Conservation (phyloP, 495 filamentous ascomycete species). For the Durotheca rogersii region DNA sequence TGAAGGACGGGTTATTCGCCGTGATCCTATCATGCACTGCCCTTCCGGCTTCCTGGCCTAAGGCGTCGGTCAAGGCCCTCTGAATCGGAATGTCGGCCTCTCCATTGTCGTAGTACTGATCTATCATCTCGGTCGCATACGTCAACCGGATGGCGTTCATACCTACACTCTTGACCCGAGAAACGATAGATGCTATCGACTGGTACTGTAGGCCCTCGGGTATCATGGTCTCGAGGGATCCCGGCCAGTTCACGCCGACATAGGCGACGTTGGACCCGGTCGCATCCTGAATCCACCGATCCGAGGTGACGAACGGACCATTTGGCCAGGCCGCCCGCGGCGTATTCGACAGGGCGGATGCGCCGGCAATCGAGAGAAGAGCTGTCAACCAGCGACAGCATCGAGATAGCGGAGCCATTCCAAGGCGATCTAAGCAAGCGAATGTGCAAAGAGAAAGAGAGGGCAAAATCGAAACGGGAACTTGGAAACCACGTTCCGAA, state of each 20-base stretch:
- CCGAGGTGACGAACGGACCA: conserved; percentile 39
- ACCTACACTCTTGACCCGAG: conserved; percentile 50
- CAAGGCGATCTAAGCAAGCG: neutral
- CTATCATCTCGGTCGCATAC: conserved; percentile 58
- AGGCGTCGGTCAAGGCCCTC: conserved; percentile 45
- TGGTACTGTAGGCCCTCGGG: conserved; percentile 61
- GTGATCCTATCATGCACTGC: conserved; percentile 43
- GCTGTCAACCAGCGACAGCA: conserved; percentile 9
- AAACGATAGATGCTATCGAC: conserved; percentile 50
- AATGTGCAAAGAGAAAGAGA: conserved; percentile 8
- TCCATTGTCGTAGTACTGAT: conserved; percentile 54
- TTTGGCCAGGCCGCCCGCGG: conserved; percentile 35
- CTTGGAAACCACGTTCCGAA: conserved; percentile 2
- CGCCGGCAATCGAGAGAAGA: conserved; percentile 5
- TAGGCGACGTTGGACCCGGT: conserved; percentile 48
- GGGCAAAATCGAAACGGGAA: conserved; percentile 1
- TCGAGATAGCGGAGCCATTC: conserved; percentile 6
- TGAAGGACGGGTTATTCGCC: conserved; percentile 50
- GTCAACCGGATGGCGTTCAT: conserved; percentile 59
- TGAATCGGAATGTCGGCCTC: conserved; percentile 48
- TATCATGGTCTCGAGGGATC: conserved; percentile 54
- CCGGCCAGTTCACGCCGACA: conserved; percentile 60
- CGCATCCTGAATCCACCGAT: conserved; percentile 53
- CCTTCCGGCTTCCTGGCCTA: conserved; percentile 46
- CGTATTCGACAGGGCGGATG: conserved; percentile 11